Evolutionary conservation across 2,329 filamentous ascomycete genomes (phyloP), one percentile per base, ranked within the genome.

Genomic region (Fusarium haematococcum): DNA sequence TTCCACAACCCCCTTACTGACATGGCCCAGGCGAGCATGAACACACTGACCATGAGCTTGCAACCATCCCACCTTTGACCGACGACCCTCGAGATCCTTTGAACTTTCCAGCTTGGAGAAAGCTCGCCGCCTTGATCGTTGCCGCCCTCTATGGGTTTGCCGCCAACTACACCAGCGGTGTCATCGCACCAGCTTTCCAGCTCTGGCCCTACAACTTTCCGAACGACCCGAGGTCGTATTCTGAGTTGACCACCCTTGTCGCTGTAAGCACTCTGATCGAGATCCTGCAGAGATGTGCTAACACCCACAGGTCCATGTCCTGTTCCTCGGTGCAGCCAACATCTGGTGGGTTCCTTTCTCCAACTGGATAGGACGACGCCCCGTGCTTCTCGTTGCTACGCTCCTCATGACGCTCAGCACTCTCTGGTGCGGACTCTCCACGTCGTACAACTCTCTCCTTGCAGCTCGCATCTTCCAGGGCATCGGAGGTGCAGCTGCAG

Each of bases 331-430:
- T 0, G 78, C 79, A 0, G 76, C 78, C 0, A 84, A 84, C 10
- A 78, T 84, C 14, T 76, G 79, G 57, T 83, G 82, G 78, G 83
- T 84, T 1, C 83, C 83, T 0, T 32, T 84, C 54, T 79, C 83
- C 0, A 84, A 84, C 48, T 77, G 80, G 27, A 70, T 80, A 30
- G 83, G 83, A 2, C 76, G 82, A 5, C 75, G 83, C 0, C 79
- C 79, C 0, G 74, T 83, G 2, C 68, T 85, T 0, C 68, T 84
- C 2, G 11, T 75, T 0, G 79, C 81, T 3, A 79, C 80, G 1
- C 67, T 80, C 0, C 60, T 83, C 0, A 76, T 81, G 35, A 77
- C 74, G 0, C 70, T 80, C 0, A 78, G 77, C 2, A 75, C 79
- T 0, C 45, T 78, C 0, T 82, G 80, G 79, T 77, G 78, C 16